Conservation (phyloP, 305 asterid species). For the Fraxinus dipetala region DNA sequence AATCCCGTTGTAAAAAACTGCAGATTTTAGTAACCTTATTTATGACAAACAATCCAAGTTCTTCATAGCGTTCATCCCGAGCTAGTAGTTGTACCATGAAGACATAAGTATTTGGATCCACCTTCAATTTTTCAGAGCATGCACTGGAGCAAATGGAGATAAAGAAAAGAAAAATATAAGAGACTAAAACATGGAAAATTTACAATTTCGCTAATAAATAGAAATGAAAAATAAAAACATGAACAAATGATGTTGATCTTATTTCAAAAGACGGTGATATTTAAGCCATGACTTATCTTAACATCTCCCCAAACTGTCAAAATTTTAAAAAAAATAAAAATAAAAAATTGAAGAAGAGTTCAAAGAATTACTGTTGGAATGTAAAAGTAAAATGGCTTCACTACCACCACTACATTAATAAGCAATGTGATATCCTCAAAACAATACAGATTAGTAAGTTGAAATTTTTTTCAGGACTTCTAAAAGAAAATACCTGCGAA, state of each 20-base stretch:
- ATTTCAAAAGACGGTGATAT: neutral
- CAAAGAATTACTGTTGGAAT: neutral
- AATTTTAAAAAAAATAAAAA: too few relatives aligned
- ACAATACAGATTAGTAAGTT: neutral
- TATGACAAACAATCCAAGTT: conserved; percentile 67
- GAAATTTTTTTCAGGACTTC: neutral
- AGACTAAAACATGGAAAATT: conserved; percentile 12
- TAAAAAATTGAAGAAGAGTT: too few relatives aligned
- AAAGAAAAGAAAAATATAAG: conserved; percentile 20
- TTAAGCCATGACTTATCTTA: neutral
- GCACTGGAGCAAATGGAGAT: conserved; percentile 54
- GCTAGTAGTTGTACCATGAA: conserved; percentile 77
- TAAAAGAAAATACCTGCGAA: conserved; percentile 57
- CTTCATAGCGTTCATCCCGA: conserved; percentile 69
- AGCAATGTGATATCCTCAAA: neutral
- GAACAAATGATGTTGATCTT: neutral
- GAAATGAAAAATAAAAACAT: conserved; percentile 13
- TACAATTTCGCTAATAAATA: conserved; percentile 17
- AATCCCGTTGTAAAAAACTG: neutral
- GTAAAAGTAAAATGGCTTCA: neutral
- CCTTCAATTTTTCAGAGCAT: conserved; percentile 68
- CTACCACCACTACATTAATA: neutral
- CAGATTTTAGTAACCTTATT: conserved; percentile 58
- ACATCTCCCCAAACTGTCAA: neutral
- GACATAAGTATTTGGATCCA: conserved; percentile 60